Evolutionary conservation across 495 filamentous ascomycete genomes (phyloP).

Genomic region (Patellaria atrata): DNA sequence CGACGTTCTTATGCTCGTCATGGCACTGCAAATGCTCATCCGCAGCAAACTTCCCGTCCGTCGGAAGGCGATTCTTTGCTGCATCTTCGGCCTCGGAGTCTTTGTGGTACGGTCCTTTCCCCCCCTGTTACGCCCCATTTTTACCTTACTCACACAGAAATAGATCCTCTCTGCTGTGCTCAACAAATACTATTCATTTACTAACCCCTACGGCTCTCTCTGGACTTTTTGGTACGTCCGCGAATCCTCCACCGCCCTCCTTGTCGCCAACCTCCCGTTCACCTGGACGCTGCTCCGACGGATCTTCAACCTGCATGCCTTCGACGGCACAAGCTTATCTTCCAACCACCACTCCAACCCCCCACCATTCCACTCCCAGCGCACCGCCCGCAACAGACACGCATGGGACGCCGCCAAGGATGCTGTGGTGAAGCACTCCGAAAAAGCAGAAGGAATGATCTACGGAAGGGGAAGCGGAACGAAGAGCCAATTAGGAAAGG

Average conservation of each 20-base stretch:
- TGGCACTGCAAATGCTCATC: constrained; percentile 44
- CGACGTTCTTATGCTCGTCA: constrained; percentile 41
- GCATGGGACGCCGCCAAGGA: background rate
- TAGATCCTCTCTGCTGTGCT: constrained; percentile 43
- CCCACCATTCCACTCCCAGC: constrained; percentile 5
- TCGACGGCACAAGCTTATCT: constrained; percentile 14
- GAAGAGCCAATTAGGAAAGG: too few species aligned
- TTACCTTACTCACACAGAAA: background rate
- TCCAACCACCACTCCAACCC: background rate
- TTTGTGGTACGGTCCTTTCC: constrained; percentile 38
- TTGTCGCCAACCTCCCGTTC: constrained; percentile 46
- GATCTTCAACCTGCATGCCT: constrained; percentile 33
- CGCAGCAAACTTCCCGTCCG: constrained; percentile 33
- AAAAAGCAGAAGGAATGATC: background rate
- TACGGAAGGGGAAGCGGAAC: background rate
- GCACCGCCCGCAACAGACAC: constrained; percentile 1
- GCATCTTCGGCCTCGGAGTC: constrained; percentile 38
- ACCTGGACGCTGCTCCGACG: constrained; percentile 43
- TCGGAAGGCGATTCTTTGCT: constrained; percentile 36
- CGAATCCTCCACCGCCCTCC: constrained; percentile 44
- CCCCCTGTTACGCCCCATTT: background rate
- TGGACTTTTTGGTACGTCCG: constrained; percentile 58
- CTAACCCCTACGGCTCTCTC: constrained; percentile 34
- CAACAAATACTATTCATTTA: constrained; percentile 53
- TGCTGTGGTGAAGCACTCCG: background rate